Evolutionary conservation across 352 stramenopile species (phyloP), one percentile per base, ranked within the genome.

Genomic region (Vaucheria bursata): DNA sequence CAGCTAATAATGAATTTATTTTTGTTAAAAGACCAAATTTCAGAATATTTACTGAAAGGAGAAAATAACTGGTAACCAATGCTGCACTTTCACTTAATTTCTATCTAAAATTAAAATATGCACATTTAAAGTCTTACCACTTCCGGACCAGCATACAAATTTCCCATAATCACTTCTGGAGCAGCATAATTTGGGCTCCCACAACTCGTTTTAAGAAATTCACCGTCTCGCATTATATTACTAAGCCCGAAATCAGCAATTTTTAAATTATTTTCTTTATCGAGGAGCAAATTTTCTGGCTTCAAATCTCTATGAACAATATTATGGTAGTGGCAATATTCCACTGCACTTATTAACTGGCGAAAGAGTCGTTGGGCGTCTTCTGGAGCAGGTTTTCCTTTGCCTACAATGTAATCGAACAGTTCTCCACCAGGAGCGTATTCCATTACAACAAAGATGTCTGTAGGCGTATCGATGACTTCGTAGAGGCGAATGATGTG

Each of bases 391-490:
- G 98, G 89, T 83, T 96, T 85, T 78, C 91, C 91, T 83, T 95
- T 97, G 7, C 90, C 97, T n/a, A 99, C 95, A 85, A 99, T 99
- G 86, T 99, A 99, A 86, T 99, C 96, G 84, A 96, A 96, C 5
- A 97, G 85, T 81, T 97, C 92, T 67, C 92, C 92, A 68, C 90
- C 90, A n/a, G 89, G 91, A 35, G 94, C 90, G 84, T 95, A 96
- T 87, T 96, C 91, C 85, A 95, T 96, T 4, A 97, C 90, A 4
- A 97, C 83, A 78, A 96, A 97, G 73, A 93, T 99, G 85, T 99
- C 95, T 6, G 94, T 98, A 1, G 96, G 96, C 12, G 96, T 99
- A 85, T 99, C 95, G 71, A 99, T 97, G 33, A 97, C 93, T 88
- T 85, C 79, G 72, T 96, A 98, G 84, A 99, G 86, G 18, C 95